phyloP scores from a whole-genome alignment of 176 grass and related monocot genomes.

The Oryza glumipatula region DNA sequence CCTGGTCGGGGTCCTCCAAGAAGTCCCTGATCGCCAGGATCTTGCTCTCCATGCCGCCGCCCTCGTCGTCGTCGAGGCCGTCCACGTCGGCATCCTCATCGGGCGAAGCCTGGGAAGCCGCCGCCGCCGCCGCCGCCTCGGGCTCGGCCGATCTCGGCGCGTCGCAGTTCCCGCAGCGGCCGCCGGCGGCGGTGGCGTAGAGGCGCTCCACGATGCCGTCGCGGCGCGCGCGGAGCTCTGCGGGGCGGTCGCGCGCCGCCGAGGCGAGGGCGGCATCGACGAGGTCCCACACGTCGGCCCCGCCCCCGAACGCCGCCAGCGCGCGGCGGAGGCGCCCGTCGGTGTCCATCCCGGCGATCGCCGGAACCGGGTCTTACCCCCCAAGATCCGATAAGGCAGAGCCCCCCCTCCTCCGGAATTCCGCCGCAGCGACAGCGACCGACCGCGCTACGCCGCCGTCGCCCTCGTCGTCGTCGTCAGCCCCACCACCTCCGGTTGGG shows the following conservation, averaged over 20 bases:
- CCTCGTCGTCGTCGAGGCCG: constrained; percentile 26
- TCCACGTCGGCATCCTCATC: constrained; percentile 36
- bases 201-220: constrained; percentile 80
- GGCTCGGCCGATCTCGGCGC: not conserved
- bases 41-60: constrained; percentile 48
- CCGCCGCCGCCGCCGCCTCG: not conserved
- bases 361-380: not conserved
- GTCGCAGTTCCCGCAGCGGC: constrained; percentile 55
- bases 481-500: constrained; percentile 19
- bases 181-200: constrained; percentile 27
- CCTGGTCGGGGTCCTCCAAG: constrained; percentile 76
- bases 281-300: constrained; percentile 67
- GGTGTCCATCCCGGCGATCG: constrained; percentile 43
- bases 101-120: constrained; percentile 13
- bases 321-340: constrained; percentile 61
- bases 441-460: constrained; percentile 19
- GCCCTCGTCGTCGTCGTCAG: too few relatives aligned
- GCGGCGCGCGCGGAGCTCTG: constrained; percentile 68
- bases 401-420: not conserved
- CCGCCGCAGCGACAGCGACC: not conserved
- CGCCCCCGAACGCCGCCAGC: constrained; percentile 48
- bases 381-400: constrained; percentile 6
- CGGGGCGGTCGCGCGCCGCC: constrained; percentile 53
- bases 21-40: constrained; percentile 76
- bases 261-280: constrained; percentile 66